Evolutionary conservation across 1,284 basidiomycete species (phyloP), one percentile per base, ranked within the genome.

Genomic region (Tilletia indica): DNA sequence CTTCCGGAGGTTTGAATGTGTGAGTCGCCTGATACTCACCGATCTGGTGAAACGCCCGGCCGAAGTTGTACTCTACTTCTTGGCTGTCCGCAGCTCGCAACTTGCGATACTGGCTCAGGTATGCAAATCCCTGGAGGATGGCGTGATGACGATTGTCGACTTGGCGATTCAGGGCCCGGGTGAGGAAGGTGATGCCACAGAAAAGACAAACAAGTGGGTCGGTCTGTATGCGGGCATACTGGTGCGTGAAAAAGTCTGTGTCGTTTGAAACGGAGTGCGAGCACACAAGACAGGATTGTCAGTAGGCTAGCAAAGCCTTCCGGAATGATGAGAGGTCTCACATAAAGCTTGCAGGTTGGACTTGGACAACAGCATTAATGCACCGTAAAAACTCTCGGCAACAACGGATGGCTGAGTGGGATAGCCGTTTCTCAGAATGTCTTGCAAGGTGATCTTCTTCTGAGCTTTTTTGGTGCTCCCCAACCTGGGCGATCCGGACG

Each of bases 331-430:
- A 45, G 14, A 45, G 42, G 14, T 87, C 93, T 81, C 76, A 96
- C 94, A 94, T 63, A 97, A 89, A 0, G 93, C 92, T 71, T 91
- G 91, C 80, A 97, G 93, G 82, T 92, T 95, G 77, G 92, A 94
- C 85, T 90, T 92, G 2, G 92, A 91, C 2, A 90, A 89, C 8
- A 93, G 88, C 82, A 93, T 91, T 74, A 95, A 89, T 82, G 93
- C 92, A 0, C 93, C 94, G 82, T 97, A 97, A n/a, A 93, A 86
- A 1, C 91, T 87, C 45, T 93, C 88, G 70, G 90, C 87, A 31
- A 91, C 85, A 0, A 94, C 92, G 74, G 76, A 78, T 19, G 77
- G 74, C 58, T 72, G 70, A 19, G 76, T 76, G 0, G 81, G 81
- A 68, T 11, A 77, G 72, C 64, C 71, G 71, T 36, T 71, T 71